Conservation (phyloP, 768 basidiomycete genomes). For the Symmetrospora coprosmae region DNA sequence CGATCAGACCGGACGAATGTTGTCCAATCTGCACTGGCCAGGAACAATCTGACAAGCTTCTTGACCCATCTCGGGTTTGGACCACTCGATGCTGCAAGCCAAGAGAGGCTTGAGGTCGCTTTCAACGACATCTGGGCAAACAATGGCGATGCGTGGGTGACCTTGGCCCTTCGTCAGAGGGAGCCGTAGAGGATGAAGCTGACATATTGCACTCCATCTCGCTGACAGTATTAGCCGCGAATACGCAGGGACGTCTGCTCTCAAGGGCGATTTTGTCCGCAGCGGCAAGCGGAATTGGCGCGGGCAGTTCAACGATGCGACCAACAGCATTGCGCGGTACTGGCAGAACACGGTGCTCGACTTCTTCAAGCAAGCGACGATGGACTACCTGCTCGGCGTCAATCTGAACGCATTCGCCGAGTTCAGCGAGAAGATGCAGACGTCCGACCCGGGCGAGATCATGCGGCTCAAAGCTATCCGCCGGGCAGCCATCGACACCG, state of each 20-base stretch:
- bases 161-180: conserved; percentile 49
- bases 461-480: conserved; percentile 77
- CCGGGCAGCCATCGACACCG: conserved; percentile 81
- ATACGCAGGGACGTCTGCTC: conserved; percentile 76
- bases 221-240: conserved; percentile 22
- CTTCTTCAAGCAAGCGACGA: conserved; percentile 93
- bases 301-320: conserved; percentile 77
- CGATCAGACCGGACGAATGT: conserved; percentile 30
- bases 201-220: not conserved
- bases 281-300: conserved; percentile 89
- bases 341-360: conserved; percentile 51
- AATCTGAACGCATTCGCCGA: conserved; percentile 80
- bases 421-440: conserved; percentile 72
- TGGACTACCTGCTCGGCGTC: conserved; percentile 61
- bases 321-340: conserved; percentile 75
- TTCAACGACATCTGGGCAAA: conserved; percentile 93
- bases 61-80: conserved; percentile 42
- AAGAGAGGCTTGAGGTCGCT: conserved; percentile 51
- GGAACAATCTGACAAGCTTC: conserved; percentile 50
- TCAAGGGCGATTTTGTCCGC: conserved; percentile 74
- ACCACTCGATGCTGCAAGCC: conserved; percentile 53
- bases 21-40: conserved; percentile 62
- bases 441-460: conserved; percentile 80
- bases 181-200: too few relatives aligned
- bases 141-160: conserved; percentile 85